phyloP scores from a whole-genome alignment of 805 yeast species.

The Candida nonsorbophila region DNA sequence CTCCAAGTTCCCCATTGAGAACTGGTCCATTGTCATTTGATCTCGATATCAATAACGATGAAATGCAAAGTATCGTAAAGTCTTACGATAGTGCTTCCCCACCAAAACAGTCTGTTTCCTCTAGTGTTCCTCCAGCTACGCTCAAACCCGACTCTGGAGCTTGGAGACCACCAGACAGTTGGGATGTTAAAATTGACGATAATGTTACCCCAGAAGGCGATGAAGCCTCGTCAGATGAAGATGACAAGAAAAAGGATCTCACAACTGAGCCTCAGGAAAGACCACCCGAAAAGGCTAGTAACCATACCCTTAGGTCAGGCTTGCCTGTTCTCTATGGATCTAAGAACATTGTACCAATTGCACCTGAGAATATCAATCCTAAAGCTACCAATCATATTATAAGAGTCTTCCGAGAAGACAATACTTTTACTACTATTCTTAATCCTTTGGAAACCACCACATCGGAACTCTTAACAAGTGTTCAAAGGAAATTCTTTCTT shows the following conservation, averaged over 20 bases:
- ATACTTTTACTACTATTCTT: constrained; percentile 77
- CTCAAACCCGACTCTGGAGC: no score
- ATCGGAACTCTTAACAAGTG: constrained; percentile 61
- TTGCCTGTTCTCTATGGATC: constrained; percentile 33
- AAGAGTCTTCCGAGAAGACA: constrained; percentile 77
- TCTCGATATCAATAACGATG: constrained; percentile 44
- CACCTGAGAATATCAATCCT: constrained; percentile 5
- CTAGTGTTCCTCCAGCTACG: not conserved
- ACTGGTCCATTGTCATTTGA: constrained; percentile 24
- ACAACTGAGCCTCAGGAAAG: not conserved
- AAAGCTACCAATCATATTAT: constrained; percentile 44
- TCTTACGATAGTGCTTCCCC: constrained; percentile 8
- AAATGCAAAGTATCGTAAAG: constrained; percentile 48
- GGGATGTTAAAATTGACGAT: constrained; percentile 38
- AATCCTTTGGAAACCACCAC: constrained; percentile 77
- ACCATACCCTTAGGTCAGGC: constrained; percentile 2
- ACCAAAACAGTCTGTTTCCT: not conserved
- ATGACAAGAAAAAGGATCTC: constrained; percentile 1
- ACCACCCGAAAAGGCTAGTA: not conserved
- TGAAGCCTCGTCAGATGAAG: not conserved
- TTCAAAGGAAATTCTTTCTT: constrained; percentile 74
- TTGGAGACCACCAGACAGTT: constrained; percentile 47
- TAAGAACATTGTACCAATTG: constrained; percentile 11
- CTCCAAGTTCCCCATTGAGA: no score
- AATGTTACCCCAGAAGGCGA: constrained; percentile 3